phyloP scores from a whole-genome alignment of 352 stramenopile species.

The Phytopythium chamaehyphon region DNA sequence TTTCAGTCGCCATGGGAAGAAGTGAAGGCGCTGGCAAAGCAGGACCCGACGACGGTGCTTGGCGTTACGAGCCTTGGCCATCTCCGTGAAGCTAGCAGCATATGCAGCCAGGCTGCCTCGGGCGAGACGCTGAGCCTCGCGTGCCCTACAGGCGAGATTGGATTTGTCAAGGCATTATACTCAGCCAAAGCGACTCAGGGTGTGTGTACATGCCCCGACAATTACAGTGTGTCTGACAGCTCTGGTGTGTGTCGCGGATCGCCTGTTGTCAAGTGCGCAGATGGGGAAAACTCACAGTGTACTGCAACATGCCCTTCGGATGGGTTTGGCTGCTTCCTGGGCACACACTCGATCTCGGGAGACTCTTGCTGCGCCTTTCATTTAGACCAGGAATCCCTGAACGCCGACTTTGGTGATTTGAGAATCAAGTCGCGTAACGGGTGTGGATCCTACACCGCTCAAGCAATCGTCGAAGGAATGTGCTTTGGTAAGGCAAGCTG shows the following conservation, averaged over 20 bases:
- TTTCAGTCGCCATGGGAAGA: slow-evolving; percentile 16
- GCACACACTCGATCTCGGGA: slow-evolving; percentile 57
- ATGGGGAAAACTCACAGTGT: too few species aligned
- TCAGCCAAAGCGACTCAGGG: slow-evolving; percentile 57
- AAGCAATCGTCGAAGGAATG: slow-evolving; percentile 67
- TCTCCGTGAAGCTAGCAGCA: slow-evolving; percentile 58
- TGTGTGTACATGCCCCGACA: slow-evolving; percentile 57
- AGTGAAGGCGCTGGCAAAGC: slow-evolving; percentile 56
- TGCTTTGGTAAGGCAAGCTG: slow-evolving; percentile 72
- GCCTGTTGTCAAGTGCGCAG: background rate
- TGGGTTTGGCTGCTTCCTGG: slow-evolving; percentile 60
- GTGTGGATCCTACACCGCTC: slow-evolving; percentile 38
- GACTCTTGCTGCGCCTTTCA: slow-evolving; percentile 56
- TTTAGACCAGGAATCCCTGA: slow-evolving; percentile 21
- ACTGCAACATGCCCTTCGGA: slow-evolving; percentile 35
- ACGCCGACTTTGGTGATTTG: slow-evolving; percentile 49
- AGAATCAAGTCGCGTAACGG: slow-evolving; percentile 33
- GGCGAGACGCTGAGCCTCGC: slow-evolving; percentile 50
- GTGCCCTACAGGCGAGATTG: slow-evolving; percentile 67
- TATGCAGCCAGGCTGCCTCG: slow-evolving; percentile 58
- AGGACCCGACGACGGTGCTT: slow-evolving; percentile 64
- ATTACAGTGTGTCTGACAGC: slow-evolving; percentile 54
- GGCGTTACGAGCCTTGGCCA: slow-evolving; percentile 80
- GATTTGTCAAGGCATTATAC: slow-evolving; percentile 77
- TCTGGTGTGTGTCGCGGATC: slow-evolving; percentile 49